Conservation (phyloP, 2,329 filamentous ascomycete species). For the Ascochyta lentis region DNA sequence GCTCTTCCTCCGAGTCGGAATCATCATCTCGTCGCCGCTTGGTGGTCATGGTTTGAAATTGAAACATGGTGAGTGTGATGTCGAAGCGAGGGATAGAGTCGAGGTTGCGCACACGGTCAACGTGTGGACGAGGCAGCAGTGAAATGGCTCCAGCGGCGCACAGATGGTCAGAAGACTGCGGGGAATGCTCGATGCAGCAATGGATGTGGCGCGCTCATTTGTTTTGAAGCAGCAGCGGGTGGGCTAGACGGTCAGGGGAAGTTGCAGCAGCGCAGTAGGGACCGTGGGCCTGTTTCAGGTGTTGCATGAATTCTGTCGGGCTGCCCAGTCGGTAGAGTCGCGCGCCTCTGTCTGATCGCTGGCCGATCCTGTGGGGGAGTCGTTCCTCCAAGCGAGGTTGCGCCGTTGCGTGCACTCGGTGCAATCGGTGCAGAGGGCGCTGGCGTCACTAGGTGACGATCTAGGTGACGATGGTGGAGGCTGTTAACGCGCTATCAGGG, state of each 20-base stretch:
- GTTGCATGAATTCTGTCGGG: constrained; percentile 30
- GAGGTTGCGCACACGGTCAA: constrained; percentile 31
- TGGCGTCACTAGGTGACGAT: constrained; percentile 7
- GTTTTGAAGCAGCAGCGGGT: constrained; percentile 39
- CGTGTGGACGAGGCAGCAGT: constrained; percentile 25
- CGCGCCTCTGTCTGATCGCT: constrained; percentile 16
- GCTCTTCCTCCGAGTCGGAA: constrained; percentile 42
- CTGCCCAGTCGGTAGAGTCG: constrained; percentile 19
- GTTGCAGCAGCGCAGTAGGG: constrained; percentile 22
- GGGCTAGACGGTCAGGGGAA: constrained; percentile 42
- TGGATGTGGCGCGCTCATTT: constrained; percentile 31
- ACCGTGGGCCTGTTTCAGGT: constrained; percentile 40
- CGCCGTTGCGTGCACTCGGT: constrained; percentile 9
- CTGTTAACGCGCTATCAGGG: neutral
- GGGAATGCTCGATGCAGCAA: constrained; percentile 22
- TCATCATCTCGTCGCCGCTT: constrained; percentile 46
- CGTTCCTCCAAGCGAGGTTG: constrained; percentile 11
- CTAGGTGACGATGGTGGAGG: constrained; percentile 8
- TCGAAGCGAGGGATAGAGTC: constrained; percentile 12
- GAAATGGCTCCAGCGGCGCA: constrained; percentile 15
- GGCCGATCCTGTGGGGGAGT: constrained; percentile 23
- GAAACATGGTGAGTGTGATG: constrained; percentile 35
- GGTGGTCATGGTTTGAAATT: constrained; percentile 37
- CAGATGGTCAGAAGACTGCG: constrained; percentile 21
- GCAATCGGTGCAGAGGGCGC: constrained; percentile 5